Percentiles rank a stretch among this genome's conserved stretches.
phyloP scores from a whole-genome alignment of 2,329 filamentous ascomycete genomes.

The Penicillium vulpinum region DNA sequence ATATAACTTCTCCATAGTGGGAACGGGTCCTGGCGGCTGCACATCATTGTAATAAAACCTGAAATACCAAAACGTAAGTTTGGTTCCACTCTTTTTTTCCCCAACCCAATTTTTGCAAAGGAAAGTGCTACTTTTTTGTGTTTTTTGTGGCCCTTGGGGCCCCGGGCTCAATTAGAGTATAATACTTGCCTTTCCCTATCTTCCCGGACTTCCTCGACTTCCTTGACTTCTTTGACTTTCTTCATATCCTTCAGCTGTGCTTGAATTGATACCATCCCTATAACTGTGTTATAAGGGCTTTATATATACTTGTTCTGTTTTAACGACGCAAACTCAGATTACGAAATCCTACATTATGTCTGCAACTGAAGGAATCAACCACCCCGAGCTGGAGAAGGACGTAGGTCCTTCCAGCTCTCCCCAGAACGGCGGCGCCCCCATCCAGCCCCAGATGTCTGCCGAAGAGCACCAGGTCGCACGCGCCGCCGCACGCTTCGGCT shows the following conservation, averaged over 20 bases:
- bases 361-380: constrained; percentile 20
- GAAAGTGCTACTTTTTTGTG: not conserved
- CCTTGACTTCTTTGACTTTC: no score
- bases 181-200: constrained; percentile 18
- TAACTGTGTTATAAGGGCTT: constrained; percentile 26
- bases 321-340: not conserved
- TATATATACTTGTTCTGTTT: not conserved
- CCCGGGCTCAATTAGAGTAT: constrained; percentile 16
- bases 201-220: constrained; percentile 12
- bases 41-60: constrained; percentile 21
- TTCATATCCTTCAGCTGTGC: constrained; percentile 24
- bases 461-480: constrained; percentile 48
- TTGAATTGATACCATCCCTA: constrained; percentile 12
- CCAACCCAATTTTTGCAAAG: constrained; percentile 15
- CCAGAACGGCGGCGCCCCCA: constrained; percentile 8
- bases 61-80: constrained; percentile 11
- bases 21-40: constrained; percentile 19
- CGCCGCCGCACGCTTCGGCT: constrained; percentile 50
- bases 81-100: constrained; percentile 21
- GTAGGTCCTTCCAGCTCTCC: constrained; percentile 12
- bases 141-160: no score
- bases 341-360: constrained; percentile 26
- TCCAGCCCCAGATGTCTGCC: constrained; percentile 41
- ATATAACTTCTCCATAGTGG: constrained; percentile 15
- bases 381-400: constrained; percentile 35